A percentile compares a stretch with the other conserved stretches of the same genome.
phyloP scores from a whole-genome alignment of 1,284 basidiomycete species.

The Cutaneotrichosporon cavernicola region DNA sequence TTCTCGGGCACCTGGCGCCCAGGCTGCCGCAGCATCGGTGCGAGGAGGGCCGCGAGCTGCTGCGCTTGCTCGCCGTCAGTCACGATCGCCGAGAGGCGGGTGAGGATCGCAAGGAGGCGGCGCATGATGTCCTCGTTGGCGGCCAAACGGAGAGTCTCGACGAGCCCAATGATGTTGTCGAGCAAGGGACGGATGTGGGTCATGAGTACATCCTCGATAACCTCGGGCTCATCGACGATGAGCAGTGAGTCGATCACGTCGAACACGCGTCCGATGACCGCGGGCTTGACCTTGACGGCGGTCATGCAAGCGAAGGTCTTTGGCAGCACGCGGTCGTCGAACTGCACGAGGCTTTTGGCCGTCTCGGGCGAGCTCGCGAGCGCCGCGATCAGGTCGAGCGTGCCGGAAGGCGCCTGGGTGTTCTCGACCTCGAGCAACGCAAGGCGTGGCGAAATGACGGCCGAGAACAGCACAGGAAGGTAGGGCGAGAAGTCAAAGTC shows the following conservation, averaged over 20 bases:
- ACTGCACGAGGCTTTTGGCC: conserved; percentile 65
- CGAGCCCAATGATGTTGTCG: conserved; percentile 68
- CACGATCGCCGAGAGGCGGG: conserved; percentile 74
- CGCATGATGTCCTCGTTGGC: conserved; percentile 71
- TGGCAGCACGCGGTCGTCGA: conserved; percentile 68
- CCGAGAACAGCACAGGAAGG: conserved; percentile 65
- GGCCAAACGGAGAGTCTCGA: conserved; percentile 59
- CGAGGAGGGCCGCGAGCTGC: conserved; percentile 70
- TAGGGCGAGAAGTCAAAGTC: conserved; percentile 74
- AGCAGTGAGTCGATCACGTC: conserved; percentile 81
- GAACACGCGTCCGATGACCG: conserved; percentile 75
- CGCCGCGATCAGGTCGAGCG: conserved; percentile 79
- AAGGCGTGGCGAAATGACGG: conserved; percentile 80
- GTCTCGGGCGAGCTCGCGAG: conserved; percentile 69
- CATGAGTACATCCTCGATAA: conserved; percentile 59
- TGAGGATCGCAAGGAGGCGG: conserved; percentile 78
- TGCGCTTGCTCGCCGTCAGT: conserved; percentile 70
- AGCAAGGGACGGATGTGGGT: conserved; percentile 77
- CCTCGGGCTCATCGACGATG: conserved; percentile 54
- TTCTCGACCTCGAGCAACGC: conserved; percentile 76
- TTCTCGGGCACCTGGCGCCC: conserved; percentile 77
- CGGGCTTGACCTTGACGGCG: conserved; percentile 80
- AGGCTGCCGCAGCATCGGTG: conserved; percentile 77
- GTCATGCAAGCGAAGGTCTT: conserved; percentile 79
- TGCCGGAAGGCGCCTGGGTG: conserved; percentile 84